A percentile compares a stretch with the other conserved stretches of the same genome.
Conservation (phyloP, 1,284 basidiomycete genomes). For the Ceratobasidium sp. region DNA sequence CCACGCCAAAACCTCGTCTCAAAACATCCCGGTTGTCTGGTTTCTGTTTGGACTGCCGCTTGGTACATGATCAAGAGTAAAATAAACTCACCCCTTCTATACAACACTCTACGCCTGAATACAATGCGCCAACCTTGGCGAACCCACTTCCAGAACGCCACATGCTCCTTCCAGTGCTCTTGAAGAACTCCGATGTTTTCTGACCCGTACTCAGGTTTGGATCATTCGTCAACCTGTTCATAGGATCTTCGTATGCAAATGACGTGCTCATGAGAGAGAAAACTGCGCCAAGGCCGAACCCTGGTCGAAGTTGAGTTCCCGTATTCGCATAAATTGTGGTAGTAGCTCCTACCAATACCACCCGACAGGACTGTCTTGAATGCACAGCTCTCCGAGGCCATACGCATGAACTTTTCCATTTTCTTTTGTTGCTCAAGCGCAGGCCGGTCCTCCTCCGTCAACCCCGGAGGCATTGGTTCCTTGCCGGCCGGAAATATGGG, state of each 20-base stretch:
- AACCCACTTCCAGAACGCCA: constrained; percentile 92
- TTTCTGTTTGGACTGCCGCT: background rate
- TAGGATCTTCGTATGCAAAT: constrained; percentile 95
- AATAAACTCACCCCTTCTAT: constrained; percentile 88
- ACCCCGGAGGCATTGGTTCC: constrained; percentile 84
- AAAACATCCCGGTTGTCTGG: background rate
- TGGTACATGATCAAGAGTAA: background rate
- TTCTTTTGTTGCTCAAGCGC: constrained; percentile 77
- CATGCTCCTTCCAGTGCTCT: constrained; percentile 96
- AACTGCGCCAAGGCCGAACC: constrained; percentile 93
- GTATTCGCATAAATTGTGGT: background rate
- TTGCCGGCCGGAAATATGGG: constrained; percentile 72
- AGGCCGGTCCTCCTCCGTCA: constrained; percentile 82
- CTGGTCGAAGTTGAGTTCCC: constrained; percentile 60
- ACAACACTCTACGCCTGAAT: constrained; percentile 94
- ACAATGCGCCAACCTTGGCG: constrained; percentile 93
- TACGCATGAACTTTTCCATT: constrained; percentile 77
- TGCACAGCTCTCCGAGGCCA: constrained; percentile 86
- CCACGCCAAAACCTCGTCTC: background rate
- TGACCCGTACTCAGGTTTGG: constrained; percentile 67
- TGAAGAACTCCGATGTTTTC: constrained; percentile 89
- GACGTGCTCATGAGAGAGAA: constrained; percentile 96
- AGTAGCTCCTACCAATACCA: constrained; percentile 73
- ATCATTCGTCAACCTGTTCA: constrained; percentile 74
- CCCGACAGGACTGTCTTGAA: constrained; percentile 86